Evolutionary conservation across 2,329 filamentous ascomycete genomes (phyloP).

Genomic region (Chaetoscypha palmicola): DNA sequence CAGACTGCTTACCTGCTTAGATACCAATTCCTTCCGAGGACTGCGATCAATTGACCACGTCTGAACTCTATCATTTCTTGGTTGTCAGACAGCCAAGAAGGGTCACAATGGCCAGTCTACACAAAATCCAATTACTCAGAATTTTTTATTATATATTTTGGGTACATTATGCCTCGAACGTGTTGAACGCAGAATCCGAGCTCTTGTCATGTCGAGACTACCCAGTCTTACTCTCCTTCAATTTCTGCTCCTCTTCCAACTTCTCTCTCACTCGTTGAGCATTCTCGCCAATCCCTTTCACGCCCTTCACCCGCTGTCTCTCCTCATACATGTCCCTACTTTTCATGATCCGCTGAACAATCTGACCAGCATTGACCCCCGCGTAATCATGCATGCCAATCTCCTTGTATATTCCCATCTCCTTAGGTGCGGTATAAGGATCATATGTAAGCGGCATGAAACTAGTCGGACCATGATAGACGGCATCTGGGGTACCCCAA

Average conservation of each 20-base stretch:
- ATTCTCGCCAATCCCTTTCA: conserved; percentile 73
- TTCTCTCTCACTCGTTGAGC: conserved; percentile 55
- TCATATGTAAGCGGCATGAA: conserved; percentile 65
- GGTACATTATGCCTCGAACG: conserved; percentile 15
- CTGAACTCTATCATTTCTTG: too few relatives aligned
- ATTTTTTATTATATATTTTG: too few relatives aligned
- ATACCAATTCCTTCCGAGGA: too few relatives aligned
- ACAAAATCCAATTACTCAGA: too few relatives aligned
- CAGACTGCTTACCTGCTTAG: too few relatives aligned
- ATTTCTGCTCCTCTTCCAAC: conserved; percentile 40
- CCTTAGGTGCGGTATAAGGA: conserved; percentile 73
- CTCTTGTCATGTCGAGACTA: too few relatives aligned
- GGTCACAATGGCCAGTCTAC: too few relatives aligned
- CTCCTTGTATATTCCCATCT: conserved; percentile 76
- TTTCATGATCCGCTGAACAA: conserved; percentile 83
- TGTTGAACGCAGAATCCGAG: conserved; percentile 23
- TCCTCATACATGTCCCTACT: conserved; percentile 86
- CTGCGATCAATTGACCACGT: too few relatives aligned
- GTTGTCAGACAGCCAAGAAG: too few relatives aligned
- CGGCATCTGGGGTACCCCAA: conserved; percentile 64
- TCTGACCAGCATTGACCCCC: conserved; percentile 84
- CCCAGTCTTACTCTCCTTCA: conserved; percentile 19
- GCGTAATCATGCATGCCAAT: conserved; percentile 72
- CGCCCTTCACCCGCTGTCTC: conserved; percentile 79
- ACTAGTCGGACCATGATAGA: conserved; percentile 94